Conservation (phyloP, 2,329 filamentous ascomycete genomes). For the Pleoardoris graminearum region DNA sequence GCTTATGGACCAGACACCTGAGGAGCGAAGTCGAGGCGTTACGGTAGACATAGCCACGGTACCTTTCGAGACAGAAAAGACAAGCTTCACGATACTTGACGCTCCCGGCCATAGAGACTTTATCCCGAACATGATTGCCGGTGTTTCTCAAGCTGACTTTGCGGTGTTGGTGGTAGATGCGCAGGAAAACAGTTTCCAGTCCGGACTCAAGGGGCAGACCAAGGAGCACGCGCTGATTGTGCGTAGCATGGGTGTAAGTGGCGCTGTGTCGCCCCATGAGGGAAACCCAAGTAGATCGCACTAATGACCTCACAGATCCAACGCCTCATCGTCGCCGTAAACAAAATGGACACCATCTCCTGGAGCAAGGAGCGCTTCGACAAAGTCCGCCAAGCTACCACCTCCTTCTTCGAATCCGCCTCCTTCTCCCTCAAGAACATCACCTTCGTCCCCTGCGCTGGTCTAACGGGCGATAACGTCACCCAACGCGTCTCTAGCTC, state of each 20-base stretch:
- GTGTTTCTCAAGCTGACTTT: slow-evolving; percentile 93
- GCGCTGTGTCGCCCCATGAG: slow-evolving; percentile 70
- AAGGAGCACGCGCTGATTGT: slow-evolving; percentile 89
- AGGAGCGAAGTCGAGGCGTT: slow-evolving; percentile 86
- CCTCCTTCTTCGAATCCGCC: slow-evolving; percentile 77
- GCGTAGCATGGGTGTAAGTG: slow-evolving; percentile 78
- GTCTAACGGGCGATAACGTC: slow-evolving; percentile 86
- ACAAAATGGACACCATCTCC: slow-evolving; percentile 86
- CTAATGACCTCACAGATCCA: slow-evolving; percentile 89
- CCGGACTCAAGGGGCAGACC: slow-evolving; percentile 89
- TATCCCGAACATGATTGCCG: slow-evolving; percentile 98
- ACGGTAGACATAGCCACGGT: slow-evolving; percentile 97
- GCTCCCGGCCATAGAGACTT: slow-evolving; percentile 95
- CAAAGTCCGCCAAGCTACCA: slow-evolving; percentile 81
- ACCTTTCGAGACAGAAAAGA: slow-evolving; percentile 86
- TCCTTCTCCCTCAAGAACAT: slow-evolving; percentile 83
- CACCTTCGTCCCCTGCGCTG: slow-evolving; percentile 86
- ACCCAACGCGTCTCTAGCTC: slow-evolving; percentile 59
- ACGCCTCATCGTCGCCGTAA: slow-evolving; percentile 84
- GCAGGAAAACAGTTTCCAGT: slow-evolving; percentile 87
- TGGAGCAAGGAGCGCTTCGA: slow-evolving; percentile 86
- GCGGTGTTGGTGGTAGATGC: slow-evolving; percentile 93
- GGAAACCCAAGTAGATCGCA: slow-evolving; percentile 75
- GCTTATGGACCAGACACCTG: slow-evolving; percentile 90
- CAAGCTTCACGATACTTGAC: slow-evolving; percentile 90